Evolutionary conservation across 1,284 basidiomycete species (phyloP).

Genomic region (Cutaneotrichosporon sp.): DNA sequence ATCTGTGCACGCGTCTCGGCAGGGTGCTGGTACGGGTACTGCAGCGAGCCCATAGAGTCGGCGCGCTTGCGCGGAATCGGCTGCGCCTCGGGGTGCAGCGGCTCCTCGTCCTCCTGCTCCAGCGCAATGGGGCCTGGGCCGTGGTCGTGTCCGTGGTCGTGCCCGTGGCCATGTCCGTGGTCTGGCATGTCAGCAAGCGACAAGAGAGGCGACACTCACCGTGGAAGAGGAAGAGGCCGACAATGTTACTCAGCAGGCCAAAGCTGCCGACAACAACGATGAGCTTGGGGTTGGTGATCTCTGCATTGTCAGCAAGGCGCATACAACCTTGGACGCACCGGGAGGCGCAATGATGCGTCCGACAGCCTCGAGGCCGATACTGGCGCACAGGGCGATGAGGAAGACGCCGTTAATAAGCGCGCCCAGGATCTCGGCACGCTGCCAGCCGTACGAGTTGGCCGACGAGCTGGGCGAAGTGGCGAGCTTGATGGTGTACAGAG

Average conservation of each 20-base stretch:
- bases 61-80: slow-evolving; percentile 28
- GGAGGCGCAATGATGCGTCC: slow-evolving; percentile 80
- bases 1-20: slow-evolving; percentile 81
- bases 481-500: slow-evolving; percentile 93
- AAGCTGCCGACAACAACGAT: slow-evolving; percentile 86
- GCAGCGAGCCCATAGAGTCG: slow-evolving; percentile 44
- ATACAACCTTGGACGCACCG: slow-evolving; percentile 51
- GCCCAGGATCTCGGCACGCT: slow-evolving; percentile 95
- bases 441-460: slow-evolving; percentile 60
- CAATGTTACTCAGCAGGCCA: slow-evolving; percentile 84
- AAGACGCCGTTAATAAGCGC: slow-evolving; percentile 96
- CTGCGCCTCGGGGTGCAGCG: slow-evolving; percentile 12
- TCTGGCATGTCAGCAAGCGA: slow-evolving; percentile 50
- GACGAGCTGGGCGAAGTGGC: slow-evolving; percentile 40
- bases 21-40: slow-evolving; percentile 57
- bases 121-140: slow-evolving; percentile 31
- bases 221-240: slow-evolving; percentile 93
- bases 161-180: slow-evolving; percentile 61
- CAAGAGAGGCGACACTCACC: slow-evolving; percentile 53
- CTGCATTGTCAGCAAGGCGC: slow-evolving; percentile 49
- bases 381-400: slow-evolving; percentile 90
- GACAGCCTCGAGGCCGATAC: slow-evolving; percentile 88
- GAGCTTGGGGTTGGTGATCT: slow-evolving; percentile 80
- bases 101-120: slow-evolving; percentile 21
- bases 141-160: slow-evolving; percentile 59